These are phyloP conservation scores for Penicillium pulvis DNA, from an alignment of 495 filamentous ascomycete genomes.

Conservation along the genomic window DNA sequence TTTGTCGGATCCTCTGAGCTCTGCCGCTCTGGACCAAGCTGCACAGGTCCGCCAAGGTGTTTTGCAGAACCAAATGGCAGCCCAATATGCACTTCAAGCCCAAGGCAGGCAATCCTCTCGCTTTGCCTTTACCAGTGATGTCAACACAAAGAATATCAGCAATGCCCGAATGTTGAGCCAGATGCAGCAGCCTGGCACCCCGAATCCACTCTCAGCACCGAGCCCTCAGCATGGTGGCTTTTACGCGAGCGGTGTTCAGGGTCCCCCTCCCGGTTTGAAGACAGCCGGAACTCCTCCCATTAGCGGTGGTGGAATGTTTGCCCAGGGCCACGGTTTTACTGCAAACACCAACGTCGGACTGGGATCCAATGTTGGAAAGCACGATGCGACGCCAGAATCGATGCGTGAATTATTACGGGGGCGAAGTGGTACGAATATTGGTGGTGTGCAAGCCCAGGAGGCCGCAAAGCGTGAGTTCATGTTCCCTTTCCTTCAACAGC, in stretches of 20 bases:
- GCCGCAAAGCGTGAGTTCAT: conserved; percentile 92
- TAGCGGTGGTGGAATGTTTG: conserved; percentile 73
- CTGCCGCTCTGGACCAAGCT: conserved; percentile 41
- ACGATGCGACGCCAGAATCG: conserved; percentile 75
- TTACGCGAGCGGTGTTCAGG: conserved; percentile 69
- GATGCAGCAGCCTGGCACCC: conserved; percentile 68
- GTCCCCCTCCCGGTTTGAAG: conserved; percentile 93
- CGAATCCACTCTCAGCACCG: conserved; percentile 61
- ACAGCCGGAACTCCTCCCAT: conserved; percentile 89
- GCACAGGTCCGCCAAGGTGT: conserved; percentile 49
- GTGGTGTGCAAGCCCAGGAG: conserved; percentile 69
- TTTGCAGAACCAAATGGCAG: conserved; percentile 60
- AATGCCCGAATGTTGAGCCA: conserved; percentile 88
- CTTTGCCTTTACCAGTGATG: conserved; percentile 85
- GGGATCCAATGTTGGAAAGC: conserved; percentile 63
- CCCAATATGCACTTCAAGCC: conserved; percentile 61
- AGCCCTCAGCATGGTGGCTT: conserved; percentile 52
- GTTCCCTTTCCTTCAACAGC: conserved; percentile 82
- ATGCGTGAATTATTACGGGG: conserved; percentile 76
- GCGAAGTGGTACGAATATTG: conserved; percentile 57
- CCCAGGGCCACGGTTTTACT: conserved; percentile 75
- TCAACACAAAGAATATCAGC: conserved; percentile 75
- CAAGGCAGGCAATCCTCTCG: conserved; percentile 85
- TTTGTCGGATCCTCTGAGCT: conserved; percentile 54
- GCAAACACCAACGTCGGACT: conserved; percentile 68